Evolutionary conservation across 352 stramenopile species (phyloP), one percentile per base, ranked within the genome.

Genomic region (Sclerospora graminicola): DNA sequence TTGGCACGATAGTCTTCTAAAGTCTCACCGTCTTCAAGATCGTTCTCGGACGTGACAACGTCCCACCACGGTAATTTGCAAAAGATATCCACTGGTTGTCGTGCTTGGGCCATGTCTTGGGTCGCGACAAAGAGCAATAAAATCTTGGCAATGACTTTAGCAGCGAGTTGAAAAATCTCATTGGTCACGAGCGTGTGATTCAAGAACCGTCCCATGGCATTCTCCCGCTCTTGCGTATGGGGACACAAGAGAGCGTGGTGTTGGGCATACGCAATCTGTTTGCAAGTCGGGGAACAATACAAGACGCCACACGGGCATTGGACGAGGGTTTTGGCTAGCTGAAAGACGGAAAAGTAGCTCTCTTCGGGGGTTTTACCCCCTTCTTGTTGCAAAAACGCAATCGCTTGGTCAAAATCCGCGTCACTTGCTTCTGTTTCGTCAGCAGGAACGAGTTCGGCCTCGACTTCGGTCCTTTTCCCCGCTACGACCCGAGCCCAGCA

Each of bases 111-210:
- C 40, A 88, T 51, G 41, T 85, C 69, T 35, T 78, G 70, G 26
- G 60, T 74, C 35, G 54, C 40, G 13, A 89, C 54, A 24, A 72
- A 89, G 14, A 66, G 57, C 46, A 72, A 41, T 27, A 93, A n/a
- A 10, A 90, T 62, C 24, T 70, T 73, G 24, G 77, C 69, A 23
- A 97, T 55, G 14, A 96, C 82, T 47, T 95, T 89, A 37, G 70
- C 84, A 8, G 87, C 84, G 8, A 96, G 63, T 41, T 96, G 69
- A 60, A 97, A 95, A 47, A 97, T 97, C 60, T 97, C 89, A 57
- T 97, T 97, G 7, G 84, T 96, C 41, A 83, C 67, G 26, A 80
- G 52, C 23, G 75, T 82, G 57, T 92, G 68, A 54, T 82, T 71
- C 19, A 94, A 63, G 32, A 86, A 89, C 11, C 78, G 59, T 31